phyloP scores from a whole-genome alignment of 495 filamentous ascomycete species.

The Pseudotulostoma volvatum region DNA sequence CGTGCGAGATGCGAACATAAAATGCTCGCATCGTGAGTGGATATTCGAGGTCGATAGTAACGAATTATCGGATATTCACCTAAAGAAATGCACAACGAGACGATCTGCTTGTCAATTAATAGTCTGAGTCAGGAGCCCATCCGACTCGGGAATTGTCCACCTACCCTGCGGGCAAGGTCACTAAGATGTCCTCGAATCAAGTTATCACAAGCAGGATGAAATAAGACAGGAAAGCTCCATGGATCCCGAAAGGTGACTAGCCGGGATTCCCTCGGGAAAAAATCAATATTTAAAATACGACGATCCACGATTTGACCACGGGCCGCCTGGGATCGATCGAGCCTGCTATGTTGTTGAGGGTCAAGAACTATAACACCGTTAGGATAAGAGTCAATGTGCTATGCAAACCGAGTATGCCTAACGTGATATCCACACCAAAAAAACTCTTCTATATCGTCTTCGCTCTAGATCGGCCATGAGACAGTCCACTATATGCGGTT shows the following conservation, averaged over 20 bases:
- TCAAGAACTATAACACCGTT: constrained; percentile 35
- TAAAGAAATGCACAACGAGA: constrained; percentile 63
- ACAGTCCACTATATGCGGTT: constrained; percentile 79
- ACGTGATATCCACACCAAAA: constrained; percentile 77
- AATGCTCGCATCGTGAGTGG: constrained; percentile 72
- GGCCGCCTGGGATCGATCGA: constrained; percentile 43
- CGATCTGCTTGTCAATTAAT: constrained; percentile 41
- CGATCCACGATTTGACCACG: constrained; percentile 57
- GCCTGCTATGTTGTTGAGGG: constrained; percentile 32
- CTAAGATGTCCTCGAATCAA: constrained; percentile 68
- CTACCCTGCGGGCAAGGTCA: constrained; percentile 72
- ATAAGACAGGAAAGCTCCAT: constrained; percentile 84
- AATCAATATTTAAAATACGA: constrained; percentile 67
- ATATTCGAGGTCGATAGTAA: constrained; percentile 62
- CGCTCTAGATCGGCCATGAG: constrained; percentile 81
- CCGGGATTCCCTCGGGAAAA: constrained; percentile 78
- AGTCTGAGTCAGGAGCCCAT: constrained; percentile 8
- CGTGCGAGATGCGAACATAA: constrained; percentile 74
- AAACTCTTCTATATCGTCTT: constrained; percentile 54
- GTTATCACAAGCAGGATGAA: constrained; percentile 76
- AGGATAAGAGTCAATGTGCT: no score
- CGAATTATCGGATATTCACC: constrained; percentile 83
- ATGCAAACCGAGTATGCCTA: constrained; percentile 18
- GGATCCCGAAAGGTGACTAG: constrained; percentile 84
- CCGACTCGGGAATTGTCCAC: constrained; percentile 4